These are phyloP conservation scores for Iberis pinnata DNA, from an alignment of 345 rosid species.

Conservation along the genomic window DNA sequence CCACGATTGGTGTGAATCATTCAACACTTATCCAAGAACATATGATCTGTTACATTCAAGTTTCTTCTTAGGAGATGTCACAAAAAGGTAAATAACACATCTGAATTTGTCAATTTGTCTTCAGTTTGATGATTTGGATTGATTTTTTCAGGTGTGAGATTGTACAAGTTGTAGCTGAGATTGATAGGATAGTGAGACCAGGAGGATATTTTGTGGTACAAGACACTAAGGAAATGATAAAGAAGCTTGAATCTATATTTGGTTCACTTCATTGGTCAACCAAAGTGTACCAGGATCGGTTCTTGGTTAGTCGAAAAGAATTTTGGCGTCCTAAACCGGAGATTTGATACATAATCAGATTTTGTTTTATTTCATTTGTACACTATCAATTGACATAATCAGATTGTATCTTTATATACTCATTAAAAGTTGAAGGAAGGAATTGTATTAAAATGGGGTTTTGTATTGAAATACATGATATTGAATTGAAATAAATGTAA, in stretches of 20 bases:
- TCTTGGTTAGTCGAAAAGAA: constrained; percentile 63
- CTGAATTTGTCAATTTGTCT: background rate
- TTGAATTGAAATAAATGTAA: too few relatives aligned
- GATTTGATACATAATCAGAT: constrained; percentile 1
- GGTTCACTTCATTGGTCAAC: constrained; percentile 67
- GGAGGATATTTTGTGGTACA: constrained; percentile 73
- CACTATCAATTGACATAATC: background rate
- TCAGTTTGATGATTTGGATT: background rate
- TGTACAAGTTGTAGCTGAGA: constrained; percentile 49
- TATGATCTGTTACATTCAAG: constrained; percentile 79
- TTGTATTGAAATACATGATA: too few relatives aligned
- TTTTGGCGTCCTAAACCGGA: constrained; percentile 66
- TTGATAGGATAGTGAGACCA: constrained; percentile 75
- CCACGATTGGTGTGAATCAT: constrained; percentile 91
- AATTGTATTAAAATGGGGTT: too few relatives aligned
- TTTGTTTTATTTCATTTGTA: background rate
- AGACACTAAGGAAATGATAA: constrained; percentile 50
- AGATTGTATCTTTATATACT: too few relatives aligned
- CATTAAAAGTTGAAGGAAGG: too few relatives aligned
- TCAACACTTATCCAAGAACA: constrained; percentile 81
- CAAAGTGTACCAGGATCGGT: constrained; percentile 47
- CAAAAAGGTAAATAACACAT: constrained; percentile 18
- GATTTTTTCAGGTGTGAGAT: constrained; percentile 49
- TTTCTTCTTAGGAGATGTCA: constrained; percentile 42
- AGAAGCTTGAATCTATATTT: constrained; percentile 46